Evolutionary conservation across 345 rosid genomes (phyloP).

Genomic region (Aquilaria sinensis): DNA sequence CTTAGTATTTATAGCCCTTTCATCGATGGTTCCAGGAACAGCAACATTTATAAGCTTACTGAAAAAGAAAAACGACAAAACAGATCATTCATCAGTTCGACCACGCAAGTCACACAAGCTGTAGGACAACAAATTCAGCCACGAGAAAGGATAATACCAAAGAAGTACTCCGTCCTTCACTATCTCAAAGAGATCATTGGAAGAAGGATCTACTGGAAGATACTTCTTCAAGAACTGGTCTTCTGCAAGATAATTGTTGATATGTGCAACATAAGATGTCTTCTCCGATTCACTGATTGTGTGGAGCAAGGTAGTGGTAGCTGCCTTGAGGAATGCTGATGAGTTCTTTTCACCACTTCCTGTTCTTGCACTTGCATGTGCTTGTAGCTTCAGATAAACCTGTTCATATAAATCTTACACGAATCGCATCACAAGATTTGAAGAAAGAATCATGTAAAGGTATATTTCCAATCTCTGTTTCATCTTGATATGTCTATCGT

Average conservation of each 20-base stretch:
- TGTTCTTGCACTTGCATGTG: conserved; percentile 71
- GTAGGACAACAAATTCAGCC: conserved; percentile 4
- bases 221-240: conserved; percentile 71
- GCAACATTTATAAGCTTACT: conserved; percentile 98
- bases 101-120: neutral
- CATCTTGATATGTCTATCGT: too few species aligned
- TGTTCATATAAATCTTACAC: conserved; percentile 16
- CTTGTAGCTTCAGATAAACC: conserved; percentile 86
- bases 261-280: conserved; percentile 85
- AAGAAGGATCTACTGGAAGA: conserved; percentile 77
- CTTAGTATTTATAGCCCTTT: conserved; percentile 94
- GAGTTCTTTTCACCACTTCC: conserved; percentile 79
- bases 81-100: neutral
- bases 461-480: too few species aligned
- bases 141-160: conserved; percentile 39
- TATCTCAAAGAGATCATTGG: conserved; percentile 91
- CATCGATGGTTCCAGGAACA: conserved; percentile 98
- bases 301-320: conserved; percentile 90
- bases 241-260: conserved; percentile 76
- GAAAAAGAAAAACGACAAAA: conserved; percentile 21
- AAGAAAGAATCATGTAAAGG: neutral
- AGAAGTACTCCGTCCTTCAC: conserved; percentile 93
- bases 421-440: neutral
- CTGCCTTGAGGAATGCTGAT: conserved; percentile 90
- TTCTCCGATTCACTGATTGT: conserved; percentile 95